These are phyloP conservation scores for Dioscorea alata DNA, from an alignment of 106 monocot species.

Conservation along the genomic window DNA sequence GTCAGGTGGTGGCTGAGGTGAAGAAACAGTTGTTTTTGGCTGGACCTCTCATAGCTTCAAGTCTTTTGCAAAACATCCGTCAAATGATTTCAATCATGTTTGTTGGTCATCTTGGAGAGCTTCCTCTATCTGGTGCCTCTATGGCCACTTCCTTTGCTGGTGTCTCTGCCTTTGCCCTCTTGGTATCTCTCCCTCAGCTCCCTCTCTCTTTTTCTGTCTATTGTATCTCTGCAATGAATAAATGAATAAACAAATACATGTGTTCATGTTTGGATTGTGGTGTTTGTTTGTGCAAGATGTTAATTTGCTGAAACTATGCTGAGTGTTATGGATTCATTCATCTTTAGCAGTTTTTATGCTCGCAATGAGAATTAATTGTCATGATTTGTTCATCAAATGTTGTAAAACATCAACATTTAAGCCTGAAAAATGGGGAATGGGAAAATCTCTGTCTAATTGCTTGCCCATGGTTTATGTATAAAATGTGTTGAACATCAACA, in stretches of 20 bases:
- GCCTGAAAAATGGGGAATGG: too few relatives aligned
- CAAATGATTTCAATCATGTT: constrained; percentile 49
- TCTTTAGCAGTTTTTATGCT: too few relatives aligned
- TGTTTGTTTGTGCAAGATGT: too few relatives aligned
- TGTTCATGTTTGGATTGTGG: not conserved
- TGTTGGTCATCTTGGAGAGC: constrained; percentile 41
- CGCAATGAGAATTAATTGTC: too few relatives aligned
- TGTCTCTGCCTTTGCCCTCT: constrained; percentile 43
- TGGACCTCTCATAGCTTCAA: constrained; percentile 39
- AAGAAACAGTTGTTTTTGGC: constrained; percentile 40
- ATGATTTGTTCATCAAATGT: too few relatives aligned
- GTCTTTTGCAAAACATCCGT: constrained; percentile 33
- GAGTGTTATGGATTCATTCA: not conserved
- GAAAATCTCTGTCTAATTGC: too few relatives aligned
- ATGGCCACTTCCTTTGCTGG: constrained; percentile 56
- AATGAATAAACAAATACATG: not conserved
- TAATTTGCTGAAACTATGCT: too few relatives aligned
- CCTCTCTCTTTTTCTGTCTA: not conserved
- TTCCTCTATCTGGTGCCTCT: constrained; percentile 41
- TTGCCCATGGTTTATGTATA: too few relatives aligned
- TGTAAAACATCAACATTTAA: too few relatives aligned
- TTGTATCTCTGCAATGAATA: not conserved
- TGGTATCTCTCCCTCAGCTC: constrained; percentile 28
- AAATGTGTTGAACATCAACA: too few relatives aligned
- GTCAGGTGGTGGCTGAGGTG: constrained; percentile 22